Evolutionary conservation across 805 yeast genomes (phyloP).

Genomic region (Saccharomycopsis sp.): DNA sequence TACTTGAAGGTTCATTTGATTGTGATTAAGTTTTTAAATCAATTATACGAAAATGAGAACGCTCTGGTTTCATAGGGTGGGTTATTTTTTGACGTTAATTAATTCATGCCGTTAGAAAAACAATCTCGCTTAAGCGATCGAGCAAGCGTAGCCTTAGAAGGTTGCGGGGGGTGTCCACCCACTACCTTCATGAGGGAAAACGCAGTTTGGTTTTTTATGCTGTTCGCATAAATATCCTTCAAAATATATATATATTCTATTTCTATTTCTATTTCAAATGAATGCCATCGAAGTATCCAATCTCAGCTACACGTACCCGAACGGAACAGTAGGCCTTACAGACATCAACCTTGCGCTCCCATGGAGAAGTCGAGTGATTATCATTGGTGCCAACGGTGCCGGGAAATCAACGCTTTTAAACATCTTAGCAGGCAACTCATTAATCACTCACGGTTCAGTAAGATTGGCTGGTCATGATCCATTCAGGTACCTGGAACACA

Average conservation of each 20-base stretch:
- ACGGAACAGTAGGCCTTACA: conserved; percentile 56
- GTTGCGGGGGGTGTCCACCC: no score
- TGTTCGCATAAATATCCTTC: no score
- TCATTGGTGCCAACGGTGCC: conserved; percentile 95
- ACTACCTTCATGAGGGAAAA: no score
- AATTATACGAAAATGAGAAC: not conserved
- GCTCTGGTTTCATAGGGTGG: no score
- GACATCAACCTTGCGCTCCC: conserved; percentile 56
- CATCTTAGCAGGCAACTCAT: conserved; percentile 84
- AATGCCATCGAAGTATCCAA: conserved; percentile 59
- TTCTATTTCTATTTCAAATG: no score
- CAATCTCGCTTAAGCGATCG: no score
- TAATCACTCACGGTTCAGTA: conserved; percentile 57
- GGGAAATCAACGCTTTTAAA: conserved; percentile 87
- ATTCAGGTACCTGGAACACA: conserved; percentile 51
- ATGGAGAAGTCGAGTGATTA: conserved; percentile 65
- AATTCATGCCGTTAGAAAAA: no score
- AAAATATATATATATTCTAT: no score
- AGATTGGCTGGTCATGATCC: conserved; percentile 83
- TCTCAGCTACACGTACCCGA: conserved; percentile 64
- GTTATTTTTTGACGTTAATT: no score
- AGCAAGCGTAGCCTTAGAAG: no score
- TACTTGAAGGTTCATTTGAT: conserved; percentile 17
- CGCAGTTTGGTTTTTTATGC: no score
- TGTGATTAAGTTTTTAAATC: conserved; percentile 10